Base-by-base conservation (phyloP, 495 filamentous ascomycete genomes). In the Aspergillus bridgeri region DNA sequence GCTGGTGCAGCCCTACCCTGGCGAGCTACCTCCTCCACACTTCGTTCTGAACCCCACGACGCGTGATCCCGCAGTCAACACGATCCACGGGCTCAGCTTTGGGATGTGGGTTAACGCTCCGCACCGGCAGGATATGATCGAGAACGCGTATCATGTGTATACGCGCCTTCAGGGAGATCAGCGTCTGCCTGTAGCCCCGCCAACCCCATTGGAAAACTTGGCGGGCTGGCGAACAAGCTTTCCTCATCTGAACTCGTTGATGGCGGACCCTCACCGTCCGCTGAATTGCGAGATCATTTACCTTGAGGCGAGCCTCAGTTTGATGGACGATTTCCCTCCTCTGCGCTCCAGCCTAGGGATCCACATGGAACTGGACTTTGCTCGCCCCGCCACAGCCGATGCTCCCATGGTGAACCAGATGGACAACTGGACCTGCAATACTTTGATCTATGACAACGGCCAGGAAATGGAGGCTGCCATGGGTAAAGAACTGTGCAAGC, bases 51-150 rank as follows among this genome's bases (percentile, higher is more conserved):
- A 68, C 19, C 70, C 70, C 2, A 76, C 62, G 49, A 66, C 72
- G 60, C 74, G 74, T 25, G 68, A 72, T 9, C 49, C 65, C 6
- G 64, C 64, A 21, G 49, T 65, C 25, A 70, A 74, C 43, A 62
- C 61, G 13, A 66, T 83, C 27, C 69, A 74, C 55, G 71, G 71
- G 23, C 72, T 82, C 53, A 72, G 69, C 23, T 83, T 83, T 58
- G 73, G 75, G 49, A 82, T 83, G 79, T 80, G 72, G 74, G 71
- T 83, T 7, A 74, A 69, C 53, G 66, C 70, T 6, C 77, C 74
- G 22, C 66, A 77, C 23, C 69, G 78, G 50, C 70, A 66, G 5
- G 72, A 76, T 44, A 69, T 64, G 43, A 69, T 75, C 33, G 76
- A 79, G 42, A 67, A 75, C 38, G 71, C 73, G 6, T 63, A 74